Conservation (phyloP, 495 filamentous ascomycete species). For the Pyrenula massariospora region DNA sequence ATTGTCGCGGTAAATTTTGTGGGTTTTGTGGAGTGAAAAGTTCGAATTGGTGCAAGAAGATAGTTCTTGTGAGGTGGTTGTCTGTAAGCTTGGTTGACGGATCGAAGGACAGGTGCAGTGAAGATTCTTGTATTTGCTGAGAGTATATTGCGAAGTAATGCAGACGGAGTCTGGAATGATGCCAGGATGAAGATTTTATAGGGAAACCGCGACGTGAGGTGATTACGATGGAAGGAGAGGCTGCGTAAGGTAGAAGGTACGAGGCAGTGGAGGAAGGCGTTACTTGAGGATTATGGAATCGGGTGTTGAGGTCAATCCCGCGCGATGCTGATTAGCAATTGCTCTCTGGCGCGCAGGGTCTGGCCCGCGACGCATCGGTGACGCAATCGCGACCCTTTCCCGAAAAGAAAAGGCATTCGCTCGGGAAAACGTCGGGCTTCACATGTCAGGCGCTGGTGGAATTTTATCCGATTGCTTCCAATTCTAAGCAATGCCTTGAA, state of each 20-base stretch:
- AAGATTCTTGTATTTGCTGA: not conserved
- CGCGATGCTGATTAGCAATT: not conserved
- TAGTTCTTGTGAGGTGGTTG: not conserved
- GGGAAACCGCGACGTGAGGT: constrained; percentile 6
- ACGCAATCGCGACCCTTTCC: too few relatives aligned
- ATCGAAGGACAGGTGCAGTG: not conserved
- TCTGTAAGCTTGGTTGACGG: not conserved
- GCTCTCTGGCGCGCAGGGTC: not conserved
- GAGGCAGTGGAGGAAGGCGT: constrained; percentile 10
- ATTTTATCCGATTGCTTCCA: too few relatives aligned
- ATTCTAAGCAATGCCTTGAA: too few relatives aligned
- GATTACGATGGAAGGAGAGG: constrained; percentile 9
- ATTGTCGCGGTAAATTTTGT: not conserved
- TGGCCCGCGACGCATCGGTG: not conserved
- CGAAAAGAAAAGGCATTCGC: too few relatives aligned
- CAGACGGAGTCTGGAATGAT: constrained; percentile 1
- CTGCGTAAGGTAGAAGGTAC: constrained; percentile 10
- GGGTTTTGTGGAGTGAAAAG: not conserved
- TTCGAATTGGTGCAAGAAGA: not conserved
- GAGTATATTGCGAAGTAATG: not conserved
- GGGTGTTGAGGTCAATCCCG: too few relatives aligned
- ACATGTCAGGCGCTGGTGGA: too few relatives aligned
- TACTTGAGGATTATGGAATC: not conserved
- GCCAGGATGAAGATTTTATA: constrained; percentile 11
- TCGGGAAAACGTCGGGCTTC: too few relatives aligned